phyloP scores from a whole-genome alignment of 192 early-diverging fungal species.

The Coemansia aciculifera region DNA sequence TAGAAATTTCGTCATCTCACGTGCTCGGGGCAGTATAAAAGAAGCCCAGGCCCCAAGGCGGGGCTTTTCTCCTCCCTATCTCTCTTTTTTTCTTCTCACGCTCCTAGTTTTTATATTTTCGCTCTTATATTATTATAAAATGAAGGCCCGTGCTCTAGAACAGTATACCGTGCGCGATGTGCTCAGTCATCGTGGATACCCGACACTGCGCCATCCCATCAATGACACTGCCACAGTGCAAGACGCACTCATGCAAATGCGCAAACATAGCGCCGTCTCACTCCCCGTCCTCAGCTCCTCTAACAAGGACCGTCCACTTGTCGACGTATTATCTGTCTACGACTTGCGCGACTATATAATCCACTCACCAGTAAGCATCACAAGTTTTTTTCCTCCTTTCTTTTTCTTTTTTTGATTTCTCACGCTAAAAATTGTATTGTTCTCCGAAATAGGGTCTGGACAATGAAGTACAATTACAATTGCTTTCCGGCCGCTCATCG shows the following conservation, averaged over 20 bases:
- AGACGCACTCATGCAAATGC: conserved; percentile 35
- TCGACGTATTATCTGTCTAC: conserved; percentile 52
- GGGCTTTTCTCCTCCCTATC: background rate
- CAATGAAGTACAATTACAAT: conserved; percentile 43
- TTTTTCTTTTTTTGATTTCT: background rate
- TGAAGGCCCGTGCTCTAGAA: conserved; percentile 35
- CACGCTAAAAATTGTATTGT: conserved; percentile 2
- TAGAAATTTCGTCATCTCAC: background rate
- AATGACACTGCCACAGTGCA: conserved; percentile 23
- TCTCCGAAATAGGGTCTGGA: conserved; percentile 32
- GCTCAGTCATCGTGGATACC: conserved; percentile 41
- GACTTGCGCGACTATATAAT: conserved; percentile 51
- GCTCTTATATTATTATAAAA: conserved; percentile 10
- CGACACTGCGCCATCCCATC: conserved; percentile 31
- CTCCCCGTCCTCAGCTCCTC: conserved; percentile 40
- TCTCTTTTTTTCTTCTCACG: background rate
- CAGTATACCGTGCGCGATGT: conserved; percentile 45
- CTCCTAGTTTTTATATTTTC: background rate
- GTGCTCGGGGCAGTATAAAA: background rate
- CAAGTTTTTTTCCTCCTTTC: background rate
- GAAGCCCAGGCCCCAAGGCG: too few species aligned
- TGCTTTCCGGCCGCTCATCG: conserved; percentile 41
- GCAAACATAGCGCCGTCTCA: conserved; percentile 41
- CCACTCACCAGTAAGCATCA: conserved; percentile 26
- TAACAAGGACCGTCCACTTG: conserved; percentile 9